phyloP scores from a whole-genome alignment of 75 land plant species.

The Picea sitchensis region DNA sequence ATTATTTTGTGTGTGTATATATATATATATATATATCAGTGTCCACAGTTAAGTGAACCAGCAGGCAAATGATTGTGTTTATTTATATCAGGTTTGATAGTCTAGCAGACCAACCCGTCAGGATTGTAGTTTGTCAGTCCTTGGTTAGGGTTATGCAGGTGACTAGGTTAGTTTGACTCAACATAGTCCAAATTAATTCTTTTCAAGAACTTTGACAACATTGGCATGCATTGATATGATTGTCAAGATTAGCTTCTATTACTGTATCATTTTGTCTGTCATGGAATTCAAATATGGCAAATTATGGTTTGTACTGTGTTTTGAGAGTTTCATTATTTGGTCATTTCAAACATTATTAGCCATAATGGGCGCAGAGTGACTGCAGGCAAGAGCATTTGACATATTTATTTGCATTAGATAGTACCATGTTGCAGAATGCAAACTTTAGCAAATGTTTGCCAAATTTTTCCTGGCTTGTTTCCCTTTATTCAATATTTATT shows the following conservation, averaged over 20 bases:
- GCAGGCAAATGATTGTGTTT: not conserved
- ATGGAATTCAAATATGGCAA: not conserved
- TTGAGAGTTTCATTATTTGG: not conserved
- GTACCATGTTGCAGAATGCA: not conserved
- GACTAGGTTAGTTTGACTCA: not conserved
- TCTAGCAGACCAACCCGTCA: not conserved
- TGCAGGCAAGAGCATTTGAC: not conserved
- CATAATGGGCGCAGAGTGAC: not conserved
- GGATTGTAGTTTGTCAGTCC: not conserved
- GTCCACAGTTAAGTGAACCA: not conserved
- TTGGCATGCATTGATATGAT: too few relatives aligned
- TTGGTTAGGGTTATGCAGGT: not conserved
- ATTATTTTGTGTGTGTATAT: too few relatives aligned
- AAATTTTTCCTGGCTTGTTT: not conserved
- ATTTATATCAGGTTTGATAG: not conserved
- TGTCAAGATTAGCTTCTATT: not conserved
- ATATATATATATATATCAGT: not conserved
- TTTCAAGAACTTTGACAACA: not conserved
- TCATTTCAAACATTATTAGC: not conserved
- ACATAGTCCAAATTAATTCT: not conserved
- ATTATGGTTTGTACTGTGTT: not conserved
- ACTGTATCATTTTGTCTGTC: not conserved
- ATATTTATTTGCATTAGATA: not conserved
- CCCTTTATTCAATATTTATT: not conserved
- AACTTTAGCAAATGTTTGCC: not conserved